Conservation (phyloP, 176 grass and related monocot species). For the Carex scoparia region DNA sequence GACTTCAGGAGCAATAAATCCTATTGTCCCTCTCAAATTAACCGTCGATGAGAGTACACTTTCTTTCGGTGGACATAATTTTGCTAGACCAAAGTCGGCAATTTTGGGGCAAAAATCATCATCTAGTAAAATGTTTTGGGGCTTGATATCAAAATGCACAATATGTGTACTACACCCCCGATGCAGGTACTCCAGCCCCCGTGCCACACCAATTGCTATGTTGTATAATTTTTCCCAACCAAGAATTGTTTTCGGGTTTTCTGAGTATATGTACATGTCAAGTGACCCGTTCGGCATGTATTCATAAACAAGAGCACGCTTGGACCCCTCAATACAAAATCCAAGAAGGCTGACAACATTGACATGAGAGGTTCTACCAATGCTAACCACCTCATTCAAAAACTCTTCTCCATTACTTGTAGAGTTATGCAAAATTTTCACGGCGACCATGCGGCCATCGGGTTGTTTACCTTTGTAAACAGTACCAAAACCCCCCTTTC, state of each 20-base stretch:
- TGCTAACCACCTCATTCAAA: constrained; percentile 53
- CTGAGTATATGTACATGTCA: constrained; percentile 48
- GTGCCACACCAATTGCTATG: constrained; percentile 45
- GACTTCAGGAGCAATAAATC: constrained; percentile 68
- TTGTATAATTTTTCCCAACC: constrained; percentile 38
- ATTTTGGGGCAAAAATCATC: constrained; percentile 49
- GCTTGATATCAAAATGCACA: constrained; percentile 70
- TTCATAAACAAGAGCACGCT: constrained; percentile 50
- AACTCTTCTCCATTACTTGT: constrained; percentile 50
- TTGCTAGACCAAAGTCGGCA: constrained; percentile 60
- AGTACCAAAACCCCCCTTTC: constrained; percentile 51
- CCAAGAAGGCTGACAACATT: constrained; percentile 47
- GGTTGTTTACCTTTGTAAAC: constrained; percentile 40
- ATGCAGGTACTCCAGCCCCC: constrained; percentile 52
- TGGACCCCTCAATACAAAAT: constrained; percentile 43
- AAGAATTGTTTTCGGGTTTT: constrained; percentile 29
- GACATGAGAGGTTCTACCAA: constrained; percentile 54
- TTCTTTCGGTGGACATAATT: constrained; percentile 30
- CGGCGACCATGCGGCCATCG: constrained; percentile 34
- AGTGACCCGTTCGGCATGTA: constrained; percentile 54
- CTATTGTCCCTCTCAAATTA: constrained; percentile 48
- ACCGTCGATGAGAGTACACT: constrained; percentile 51
- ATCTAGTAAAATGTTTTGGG: constrained; percentile 60
- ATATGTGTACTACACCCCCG: constrained; percentile 40
- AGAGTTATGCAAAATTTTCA: constrained; percentile 43